Conservation (phyloP, 2,329 filamentous ascomycete species). For the Fusarium nodosum region DNA sequence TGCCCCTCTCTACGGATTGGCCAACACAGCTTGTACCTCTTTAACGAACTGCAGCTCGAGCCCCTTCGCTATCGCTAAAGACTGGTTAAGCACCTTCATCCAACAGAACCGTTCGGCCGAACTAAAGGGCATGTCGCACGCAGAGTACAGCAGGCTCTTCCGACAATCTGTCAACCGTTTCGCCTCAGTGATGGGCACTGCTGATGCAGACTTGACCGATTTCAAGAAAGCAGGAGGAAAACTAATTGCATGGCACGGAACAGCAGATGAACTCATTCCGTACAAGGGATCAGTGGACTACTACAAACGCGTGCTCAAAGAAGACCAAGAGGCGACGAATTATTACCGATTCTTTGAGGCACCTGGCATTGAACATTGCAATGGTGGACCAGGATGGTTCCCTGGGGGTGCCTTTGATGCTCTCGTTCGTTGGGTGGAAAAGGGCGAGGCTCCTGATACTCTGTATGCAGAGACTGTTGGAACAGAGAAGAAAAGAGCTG, state of each 20-base stretch:
- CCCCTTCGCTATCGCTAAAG: constrained; percentile 16
- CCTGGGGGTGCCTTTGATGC: constrained; percentile 24
- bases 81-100: constrained; percentile 27
- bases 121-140: background rate
- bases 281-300: constrained; percentile 34
- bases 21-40: constrained; percentile 19
- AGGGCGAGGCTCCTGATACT: constrained; percentile 19
- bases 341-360: constrained; percentile 39
- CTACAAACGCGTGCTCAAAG: constrained; percentile 17
- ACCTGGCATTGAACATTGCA: constrained; percentile 33
- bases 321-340: constrained; percentile 1
- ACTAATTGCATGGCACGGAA: constrained; percentile 39
- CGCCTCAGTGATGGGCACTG: constrained; percentile 31
- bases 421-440: constrained; percentile 35
- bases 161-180: constrained; percentile 33
- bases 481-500: background rate
- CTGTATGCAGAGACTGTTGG: constrained; percentile 21
- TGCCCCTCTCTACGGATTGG: constrained; percentile 5
- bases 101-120: background rate
- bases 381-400: constrained; percentile 15
- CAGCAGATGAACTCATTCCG: constrained; percentile 29
- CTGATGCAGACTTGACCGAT: constrained; percentile 29
- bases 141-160: constrained; percentile 22
- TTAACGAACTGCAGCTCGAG: constrained; percentile 3
- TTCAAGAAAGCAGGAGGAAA: constrained; percentile 38